Conservation (phyloP, 2,329 filamentous ascomycete species). For the Aspergillus caelatus region DNA sequence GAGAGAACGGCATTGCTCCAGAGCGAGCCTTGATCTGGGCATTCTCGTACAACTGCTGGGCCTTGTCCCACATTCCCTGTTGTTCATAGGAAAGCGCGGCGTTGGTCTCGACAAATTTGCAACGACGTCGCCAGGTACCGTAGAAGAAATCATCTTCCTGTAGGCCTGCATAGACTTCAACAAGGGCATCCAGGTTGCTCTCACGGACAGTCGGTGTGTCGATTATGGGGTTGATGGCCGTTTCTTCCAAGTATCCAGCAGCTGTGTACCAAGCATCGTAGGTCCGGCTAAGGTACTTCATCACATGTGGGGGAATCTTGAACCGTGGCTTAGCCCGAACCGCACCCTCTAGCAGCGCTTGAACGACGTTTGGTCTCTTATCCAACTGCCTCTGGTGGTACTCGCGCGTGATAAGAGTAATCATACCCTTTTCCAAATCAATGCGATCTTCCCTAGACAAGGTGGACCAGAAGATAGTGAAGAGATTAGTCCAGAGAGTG, state of each 20-base stretch:
- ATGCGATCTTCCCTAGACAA: constrained; percentile 83
- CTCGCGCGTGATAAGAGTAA: constrained; percentile 89
- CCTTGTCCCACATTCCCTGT: constrained; percentile 99
- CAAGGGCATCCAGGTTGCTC: constrained; percentile 93
- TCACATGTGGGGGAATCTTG: constrained; percentile 90
- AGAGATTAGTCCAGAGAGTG: constrained; percentile 86
- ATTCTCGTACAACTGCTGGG: constrained; percentile 93
- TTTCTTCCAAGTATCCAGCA: constrained; percentile 84
- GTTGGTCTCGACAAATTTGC: constrained; percentile 97
- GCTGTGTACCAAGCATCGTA: constrained; percentile 99
- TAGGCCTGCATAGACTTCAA: constrained; percentile 85
- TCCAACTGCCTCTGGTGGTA: constrained; percentile 94
- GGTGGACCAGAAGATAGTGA: constrained; percentile 92
- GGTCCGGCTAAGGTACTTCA: constrained; percentile 91
- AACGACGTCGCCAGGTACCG: constrained; percentile 91
- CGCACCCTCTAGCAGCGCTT: constrained; percentile 85
- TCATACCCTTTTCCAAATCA: constrained; percentile 88
- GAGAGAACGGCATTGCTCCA: constrained; percentile 92
- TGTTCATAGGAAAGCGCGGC: constrained; percentile 97
- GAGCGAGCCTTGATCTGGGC: constrained; percentile 97
- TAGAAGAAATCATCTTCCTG: constrained; percentile 98
- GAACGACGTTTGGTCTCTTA: constrained; percentile 91
- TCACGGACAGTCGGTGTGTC: constrained; percentile 85
- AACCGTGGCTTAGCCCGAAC: constrained; percentile 83
- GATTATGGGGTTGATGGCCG: constrained; percentile 78